phyloP scores from a whole-genome alignment of 2,329 filamentous ascomycete species.

The Gremmenia infestans region DNA sequence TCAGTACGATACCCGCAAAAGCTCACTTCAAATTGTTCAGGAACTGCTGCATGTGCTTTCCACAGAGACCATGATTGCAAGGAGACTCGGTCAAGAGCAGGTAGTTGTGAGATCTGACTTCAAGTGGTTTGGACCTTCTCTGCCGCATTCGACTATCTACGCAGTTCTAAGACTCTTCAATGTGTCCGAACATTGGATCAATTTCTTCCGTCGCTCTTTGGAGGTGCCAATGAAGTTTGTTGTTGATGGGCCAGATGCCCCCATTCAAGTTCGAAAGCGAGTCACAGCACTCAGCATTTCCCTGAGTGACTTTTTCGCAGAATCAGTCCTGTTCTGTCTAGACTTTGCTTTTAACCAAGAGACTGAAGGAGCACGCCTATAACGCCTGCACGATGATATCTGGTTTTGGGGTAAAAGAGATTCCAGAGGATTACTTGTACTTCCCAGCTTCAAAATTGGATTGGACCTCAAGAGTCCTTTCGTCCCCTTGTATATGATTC shows the following conservation, averaged over 20 bases:
- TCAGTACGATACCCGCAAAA: slow-evolving; percentile 34
- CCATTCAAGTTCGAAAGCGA: slow-evolving; percentile 43
- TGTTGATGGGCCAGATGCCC: slow-evolving; percentile 44
- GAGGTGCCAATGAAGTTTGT: slow-evolving; percentile 54
- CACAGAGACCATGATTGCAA: slow-evolving; percentile 48
- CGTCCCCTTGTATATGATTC: slow-evolving; percentile 31
- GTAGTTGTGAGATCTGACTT: slow-evolving; percentile 52
- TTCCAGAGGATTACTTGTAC: slow-evolving; percentile 40
- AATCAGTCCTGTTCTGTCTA: slow-evolving; percentile 57
- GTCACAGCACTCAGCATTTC: slow-evolving; percentile 56
- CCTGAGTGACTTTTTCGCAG: slow-evolving; percentile 55
- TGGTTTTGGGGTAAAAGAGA: slow-evolving; percentile 50
- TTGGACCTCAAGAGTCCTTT: slow-evolving; percentile 39
- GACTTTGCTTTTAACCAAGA: slow-evolving; percentile 59
- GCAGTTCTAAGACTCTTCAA: slow-evolving; percentile 54
- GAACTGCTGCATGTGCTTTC: slow-evolving; percentile 50
- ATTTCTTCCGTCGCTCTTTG: slow-evolving; percentile 56
- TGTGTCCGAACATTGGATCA: slow-evolving; percentile 49
- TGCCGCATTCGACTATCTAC: slow-evolving; percentile 57
- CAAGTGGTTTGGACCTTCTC: slow-evolving; percentile 50
- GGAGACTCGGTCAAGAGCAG: slow-evolving; percentile 42
- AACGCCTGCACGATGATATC: slow-evolving; percentile 60
- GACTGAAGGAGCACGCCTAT: slow-evolving; percentile 49
- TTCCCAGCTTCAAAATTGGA: slow-evolving; percentile 36
- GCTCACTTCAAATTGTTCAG: slow-evolving; percentile 47